A percentile compares a stretch with the other conserved stretches of the same genome.
Conservation (phyloP, 805 yeast genomes). For the Ogataea minuta region DNA sequence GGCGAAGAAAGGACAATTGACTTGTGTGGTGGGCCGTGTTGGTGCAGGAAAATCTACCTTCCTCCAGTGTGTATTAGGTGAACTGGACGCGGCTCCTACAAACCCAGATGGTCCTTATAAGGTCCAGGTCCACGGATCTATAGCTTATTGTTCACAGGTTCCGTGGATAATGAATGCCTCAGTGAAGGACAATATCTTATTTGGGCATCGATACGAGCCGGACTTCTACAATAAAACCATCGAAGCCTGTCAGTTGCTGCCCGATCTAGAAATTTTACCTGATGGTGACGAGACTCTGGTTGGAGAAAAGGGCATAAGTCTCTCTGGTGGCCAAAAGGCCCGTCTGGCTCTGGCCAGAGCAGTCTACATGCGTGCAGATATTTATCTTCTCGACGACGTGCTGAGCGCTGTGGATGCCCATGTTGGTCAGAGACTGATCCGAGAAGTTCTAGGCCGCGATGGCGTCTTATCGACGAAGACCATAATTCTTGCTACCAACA, state of each 20-base stretch:
- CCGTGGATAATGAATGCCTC: conserved; percentile 98
- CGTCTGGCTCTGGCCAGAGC: conserved; percentile 93
- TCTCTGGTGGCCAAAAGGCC: conserved; percentile 98
- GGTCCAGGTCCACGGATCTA: conserved; percentile 37
- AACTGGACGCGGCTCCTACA: conserved; percentile 40
- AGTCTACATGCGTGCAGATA: conserved; percentile 90
- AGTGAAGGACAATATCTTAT: conserved; percentile 84
- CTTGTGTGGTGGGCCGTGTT: conserved; percentile 65
- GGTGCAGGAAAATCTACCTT: conserved; percentile 68
- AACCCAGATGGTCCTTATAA: conserved; percentile 27
- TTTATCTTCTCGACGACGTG: conserved; percentile 87
- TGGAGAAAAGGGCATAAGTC: conserved; percentile 95
- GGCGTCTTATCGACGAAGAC: conserved; percentile 55
- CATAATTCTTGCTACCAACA: conserved; percentile 55
- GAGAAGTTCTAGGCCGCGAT: conserved; percentile 43
- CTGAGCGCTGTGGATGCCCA: conserved; percentile 97
- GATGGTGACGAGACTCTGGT: conserved; percentile 91
- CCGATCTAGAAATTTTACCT: conserved; percentile 76
- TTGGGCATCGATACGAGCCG: conserved; percentile 82
- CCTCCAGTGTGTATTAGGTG: conserved; percentile 54
- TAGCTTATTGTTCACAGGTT: conserved; percentile 65
- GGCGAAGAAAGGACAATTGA: conserved; percentile 52
- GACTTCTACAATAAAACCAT: conserved; percentile 78
- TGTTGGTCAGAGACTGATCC: conserved; percentile 83
- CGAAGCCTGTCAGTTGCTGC: conserved; percentile 81